Conservation (phyloP, 495 filamentous ascomycete species). For the Wilcoxina mikolae region DNA sequence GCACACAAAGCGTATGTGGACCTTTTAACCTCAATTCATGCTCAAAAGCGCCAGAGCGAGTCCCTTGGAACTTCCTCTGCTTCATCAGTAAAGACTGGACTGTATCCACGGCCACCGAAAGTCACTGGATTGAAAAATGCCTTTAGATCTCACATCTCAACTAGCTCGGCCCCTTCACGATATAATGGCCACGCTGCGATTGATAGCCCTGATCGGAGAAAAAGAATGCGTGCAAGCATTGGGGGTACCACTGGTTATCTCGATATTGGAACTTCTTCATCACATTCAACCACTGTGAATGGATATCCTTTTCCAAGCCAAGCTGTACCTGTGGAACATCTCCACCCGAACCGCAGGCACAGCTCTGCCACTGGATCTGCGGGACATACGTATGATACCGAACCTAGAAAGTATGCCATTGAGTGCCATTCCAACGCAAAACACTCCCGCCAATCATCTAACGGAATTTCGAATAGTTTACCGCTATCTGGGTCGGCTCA, state of each 20-base stretch:
- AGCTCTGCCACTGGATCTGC: background rate
- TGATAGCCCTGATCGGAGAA: background rate
- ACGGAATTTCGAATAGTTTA: background rate
- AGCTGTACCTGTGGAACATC: constrained; percentile 4
- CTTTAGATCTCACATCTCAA: background rate
- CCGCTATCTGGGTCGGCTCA: background rate
- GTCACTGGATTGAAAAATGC: background rate
- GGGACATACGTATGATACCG: background rate
- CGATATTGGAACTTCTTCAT: constrained; percentile 22
- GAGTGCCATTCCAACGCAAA: background rate
- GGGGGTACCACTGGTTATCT: constrained; percentile 5
- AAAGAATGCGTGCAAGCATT: background rate
- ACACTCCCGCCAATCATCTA: background rate
- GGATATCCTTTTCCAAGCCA: constrained; percentile 7
- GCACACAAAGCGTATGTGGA: constrained; percentile 82
- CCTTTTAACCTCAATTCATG: constrained; percentile 61
- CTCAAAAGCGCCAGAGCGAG: constrained; percentile 39
- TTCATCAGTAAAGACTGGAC: constrained; percentile 36
- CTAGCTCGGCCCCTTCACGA: background rate
- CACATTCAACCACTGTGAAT: constrained; percentile 15
- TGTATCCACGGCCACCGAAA: constrained; percentile 39
- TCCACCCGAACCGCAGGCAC: background rate
- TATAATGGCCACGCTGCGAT: background rate
- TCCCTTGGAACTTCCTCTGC: constrained; percentile 29
- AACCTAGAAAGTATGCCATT: background rate